These are phyloP conservation scores for Ceratobasidium sp. DNA, from an alignment of 1,284 basidiomycete genomes.

Conservation along the genomic window DNA sequence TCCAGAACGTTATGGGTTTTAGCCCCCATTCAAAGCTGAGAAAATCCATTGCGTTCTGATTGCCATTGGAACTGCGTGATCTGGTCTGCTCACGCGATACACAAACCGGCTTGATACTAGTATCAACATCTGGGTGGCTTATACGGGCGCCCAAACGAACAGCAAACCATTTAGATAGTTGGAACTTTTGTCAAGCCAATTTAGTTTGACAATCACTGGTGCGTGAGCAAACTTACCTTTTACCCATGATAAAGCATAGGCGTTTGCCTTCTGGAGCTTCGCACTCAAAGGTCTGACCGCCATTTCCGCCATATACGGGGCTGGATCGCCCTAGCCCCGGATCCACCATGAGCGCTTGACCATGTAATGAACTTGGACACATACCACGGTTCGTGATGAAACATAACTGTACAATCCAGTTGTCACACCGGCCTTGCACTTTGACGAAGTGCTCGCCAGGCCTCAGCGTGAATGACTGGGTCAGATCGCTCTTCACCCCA, in stretches of 20 bases:
- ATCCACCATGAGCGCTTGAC: background rate
- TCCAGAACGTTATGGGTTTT: too few relatives aligned
- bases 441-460: slow-evolving; percentile 15
- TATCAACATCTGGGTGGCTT: background rate
- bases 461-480: background rate
- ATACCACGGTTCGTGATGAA: slow-evolving; percentile 23
- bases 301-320: background rate
- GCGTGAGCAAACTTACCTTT: slow-evolving; percentile 6
- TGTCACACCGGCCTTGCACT: background rate
- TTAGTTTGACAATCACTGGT: background rate
- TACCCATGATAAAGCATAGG: slow-evolving; percentile 13
- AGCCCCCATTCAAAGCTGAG: too few relatives aligned
- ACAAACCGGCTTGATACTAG: too few relatives aligned
- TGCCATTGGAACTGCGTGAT: too few relatives aligned
- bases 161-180: background rate
- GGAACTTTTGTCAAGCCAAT: background rate
- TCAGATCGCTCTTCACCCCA: background rate
- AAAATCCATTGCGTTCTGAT: too few relatives aligned
- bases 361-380: background rate
- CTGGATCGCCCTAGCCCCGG: background rate
- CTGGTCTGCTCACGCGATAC: too few relatives aligned
- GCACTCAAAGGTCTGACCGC: background rate
- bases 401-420: slow-evolving; percentile 13
- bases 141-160: slow-evolving; percentile 13
- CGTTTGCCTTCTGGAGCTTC: slow-evolving; percentile 6